These are phyloP conservation scores for Lecanicillium sp. DNA, from an alignment of 2,329 filamentous ascomycete species.

Conservation along the genomic window DNA sequence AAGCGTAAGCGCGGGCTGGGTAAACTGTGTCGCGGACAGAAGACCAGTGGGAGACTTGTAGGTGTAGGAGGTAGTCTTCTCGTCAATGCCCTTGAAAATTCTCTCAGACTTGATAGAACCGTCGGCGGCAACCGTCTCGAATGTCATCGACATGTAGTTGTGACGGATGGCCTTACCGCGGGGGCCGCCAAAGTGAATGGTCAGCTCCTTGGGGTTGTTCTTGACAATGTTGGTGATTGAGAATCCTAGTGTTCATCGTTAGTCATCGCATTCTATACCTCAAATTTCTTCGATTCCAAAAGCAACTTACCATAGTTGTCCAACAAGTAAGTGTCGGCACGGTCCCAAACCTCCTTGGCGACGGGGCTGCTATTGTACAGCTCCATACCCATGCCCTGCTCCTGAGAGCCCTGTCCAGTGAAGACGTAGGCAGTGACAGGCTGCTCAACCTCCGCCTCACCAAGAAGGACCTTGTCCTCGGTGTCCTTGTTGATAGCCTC, in stretches of 20 bases:
- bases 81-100: conserved; percentile 97
- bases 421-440: conserved; percentile 96
- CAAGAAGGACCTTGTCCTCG: conserved; percentile 91
- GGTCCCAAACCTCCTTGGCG: conserved; percentile 95
- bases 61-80: conserved; percentile 90
- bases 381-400: conserved; percentile 99
- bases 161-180: conserved; percentile 95
- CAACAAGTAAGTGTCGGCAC: conserved; percentile 94
- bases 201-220: conserved; percentile 99
- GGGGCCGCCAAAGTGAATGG: conserved; percentile 94
- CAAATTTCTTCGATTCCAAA: conserved; percentile 40
- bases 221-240: conserved; percentile 98
- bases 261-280: not conserved
- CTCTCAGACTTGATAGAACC: conserved; percentile 95
- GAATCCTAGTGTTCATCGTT: conserved; percentile 52
- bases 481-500: conserved; percentile 93
- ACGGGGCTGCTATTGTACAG: conserved; percentile 89
- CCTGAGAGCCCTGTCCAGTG: conserved; percentile 95
- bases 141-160: conserved; percentile 99
- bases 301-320: conserved; percentile 68
- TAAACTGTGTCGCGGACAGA: conserved; percentile 96
- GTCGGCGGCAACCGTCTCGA: conserved; percentile 91
- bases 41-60: conserved; percentile 93
- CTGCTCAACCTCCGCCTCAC: conserved; percentile 95
- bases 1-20: conserved; percentile 89